Conservation (phyloP, 352 stramenopile species). For the Globisporangium yorkense region DNA sequence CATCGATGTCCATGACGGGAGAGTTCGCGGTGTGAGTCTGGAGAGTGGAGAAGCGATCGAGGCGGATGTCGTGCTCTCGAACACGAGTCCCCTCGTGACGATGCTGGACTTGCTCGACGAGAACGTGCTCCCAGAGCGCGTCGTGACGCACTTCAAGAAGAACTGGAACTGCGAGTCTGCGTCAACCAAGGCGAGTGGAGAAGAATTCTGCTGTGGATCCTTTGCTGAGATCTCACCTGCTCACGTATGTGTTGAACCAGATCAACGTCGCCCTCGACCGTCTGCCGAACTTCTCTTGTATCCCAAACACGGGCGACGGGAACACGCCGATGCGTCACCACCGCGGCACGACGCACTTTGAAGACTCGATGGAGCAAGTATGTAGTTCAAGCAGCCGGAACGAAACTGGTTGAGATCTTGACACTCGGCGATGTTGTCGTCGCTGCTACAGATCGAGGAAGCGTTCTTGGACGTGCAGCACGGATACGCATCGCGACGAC, state of each 20-base stretch:
- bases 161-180: slow-evolving; percentile 78
- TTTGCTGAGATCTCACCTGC: not conserved
- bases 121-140: slow-evolving; percentile 38
- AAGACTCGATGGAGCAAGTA: slow-evolving; percentile 66
- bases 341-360: slow-evolving; percentile 88
- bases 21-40: slow-evolving; percentile 58
- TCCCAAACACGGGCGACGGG: slow-evolving; percentile 56
- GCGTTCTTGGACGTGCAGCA: slow-evolving; percentile 80
- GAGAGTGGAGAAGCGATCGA: slow-evolving; percentile 45
- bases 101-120: slow-evolving; percentile 80
- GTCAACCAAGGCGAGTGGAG: slow-evolving; percentile 56
- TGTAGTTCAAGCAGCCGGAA: not conserved
- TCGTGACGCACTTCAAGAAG: slow-evolving; percentile 67
- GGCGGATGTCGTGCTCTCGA: slow-evolving; percentile 68
- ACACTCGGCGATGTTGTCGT: not conserved
- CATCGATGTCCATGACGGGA: slow-evolving; percentile 45
- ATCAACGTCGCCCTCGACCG: slow-evolving; percentile 87
- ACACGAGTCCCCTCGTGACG: slow-evolving; percentile 70
- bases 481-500: slow-evolving; percentile 58
- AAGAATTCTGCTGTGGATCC: not conserved
- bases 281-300: slow-evolving; percentile 81
- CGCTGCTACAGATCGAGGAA: slow-evolving; percentile 66
- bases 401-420: not conserved
- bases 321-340: slow-evolving; percentile 71
- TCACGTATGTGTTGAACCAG: slow-evolving; percentile 20